These are phyloP conservation scores for Crepidotus variabilis DNA, from an alignment of 768 basidiomycete species.

Conservation along the genomic window DNA sequence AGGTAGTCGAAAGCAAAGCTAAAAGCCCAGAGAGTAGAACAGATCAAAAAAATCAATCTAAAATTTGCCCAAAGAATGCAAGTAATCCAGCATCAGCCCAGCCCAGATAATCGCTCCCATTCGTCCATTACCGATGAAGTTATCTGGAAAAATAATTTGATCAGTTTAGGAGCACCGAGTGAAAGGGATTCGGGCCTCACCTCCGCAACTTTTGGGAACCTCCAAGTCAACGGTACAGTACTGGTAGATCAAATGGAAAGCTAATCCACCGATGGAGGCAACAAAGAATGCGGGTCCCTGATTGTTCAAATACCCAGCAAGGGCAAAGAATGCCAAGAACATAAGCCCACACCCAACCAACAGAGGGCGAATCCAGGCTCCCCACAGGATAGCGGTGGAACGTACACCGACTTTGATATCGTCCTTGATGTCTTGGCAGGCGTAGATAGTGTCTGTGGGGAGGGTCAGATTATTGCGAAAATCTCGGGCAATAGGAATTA, in stretches of 20 bases:
- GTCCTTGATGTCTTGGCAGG: slow-evolving; percentile 75
- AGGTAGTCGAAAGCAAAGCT: background rate
- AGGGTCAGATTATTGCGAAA: background rate
- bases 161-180: background rate
- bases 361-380: slow-evolving; percentile 52
- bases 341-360: slow-evolving; percentile 46
- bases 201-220: slow-evolving; percentile 42
- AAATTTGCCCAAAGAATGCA: background rate
- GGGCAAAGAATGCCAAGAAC: slow-evolving; percentile 50
- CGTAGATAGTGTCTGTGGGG: slow-evolving; percentile 60
- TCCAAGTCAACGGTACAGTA: slow-evolving; percentile 39
- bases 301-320: slow-evolving; percentile 49
- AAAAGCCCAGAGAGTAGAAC: background rate
- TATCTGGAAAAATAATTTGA: slow-evolving; percentile 23
- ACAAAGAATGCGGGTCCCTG: slow-evolving; percentile 47
- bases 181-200: slow-evolving; percentile 21
- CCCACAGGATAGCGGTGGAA: slow-evolving; percentile 74
- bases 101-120: slow-evolving; percentile 46
- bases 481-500: background rate
- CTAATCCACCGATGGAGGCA: slow-evolving; percentile 42
- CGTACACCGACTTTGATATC: slow-evolving; percentile 70
- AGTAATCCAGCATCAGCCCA: slow-evolving; percentile 38
- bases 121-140: slow-evolving; percentile 43
- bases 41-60: background rate
- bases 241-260: slow-evolving; percentile 44